A percentile compares a stretch with the other conserved stretches of the same genome.
These are phyloP conservation scores for Rhizopus sp. DNA, from an alignment of 371 early-diverging fungal genomes.

Conservation along the genomic window DNA sequence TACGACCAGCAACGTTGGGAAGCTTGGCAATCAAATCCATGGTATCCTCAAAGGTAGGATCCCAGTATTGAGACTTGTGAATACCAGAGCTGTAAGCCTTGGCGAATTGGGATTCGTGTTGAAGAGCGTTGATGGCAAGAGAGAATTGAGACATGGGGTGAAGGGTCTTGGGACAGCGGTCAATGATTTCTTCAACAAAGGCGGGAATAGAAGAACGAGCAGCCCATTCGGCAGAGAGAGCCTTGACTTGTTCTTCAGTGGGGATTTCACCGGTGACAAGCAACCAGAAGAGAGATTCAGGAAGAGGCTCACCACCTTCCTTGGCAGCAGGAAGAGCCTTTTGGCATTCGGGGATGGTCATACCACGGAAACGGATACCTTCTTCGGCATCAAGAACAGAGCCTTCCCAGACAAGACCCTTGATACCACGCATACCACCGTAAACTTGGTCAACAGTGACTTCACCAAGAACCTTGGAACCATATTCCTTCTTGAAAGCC, in stretches of 20 bases:
- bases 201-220: conserved; percentile 88
- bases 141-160: conserved; percentile 99
- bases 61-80: conserved; percentile 96
- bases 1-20: conserved; percentile 94
- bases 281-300: conserved; percentile 98
- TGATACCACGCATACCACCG: conserved; percentile 99
- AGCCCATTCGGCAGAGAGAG: conserved; percentile 94
- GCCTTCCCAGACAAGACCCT: conserved; percentile 98
- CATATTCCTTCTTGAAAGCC: conserved; percentile 88
- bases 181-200: conserved; percentile 95
- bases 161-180: conserved; percentile 95
- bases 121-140: conserved; percentile 94
- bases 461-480: conserved; percentile 87
- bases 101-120: conserved; percentile 94
- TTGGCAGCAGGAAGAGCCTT: conserved; percentile 84
- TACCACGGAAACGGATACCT: conserved; percentile 98
- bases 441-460: conserved; percentile 97
- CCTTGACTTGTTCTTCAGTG: conserved; percentile 89
- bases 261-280: conserved; percentile 97
- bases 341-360: conserved; percentile 97
- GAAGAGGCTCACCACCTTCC: conserved; percentile 92
- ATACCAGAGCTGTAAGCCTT: conserved; percentile 96
- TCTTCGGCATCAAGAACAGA: conserved; percentile 97
- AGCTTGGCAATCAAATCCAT: conserved; percentile 98
- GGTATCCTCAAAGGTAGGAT: conserved; percentile 94